phyloP scores from a whole-genome alignment of 1,139 yeast species.

The Lodderomyces jiufengensis region DNA sequence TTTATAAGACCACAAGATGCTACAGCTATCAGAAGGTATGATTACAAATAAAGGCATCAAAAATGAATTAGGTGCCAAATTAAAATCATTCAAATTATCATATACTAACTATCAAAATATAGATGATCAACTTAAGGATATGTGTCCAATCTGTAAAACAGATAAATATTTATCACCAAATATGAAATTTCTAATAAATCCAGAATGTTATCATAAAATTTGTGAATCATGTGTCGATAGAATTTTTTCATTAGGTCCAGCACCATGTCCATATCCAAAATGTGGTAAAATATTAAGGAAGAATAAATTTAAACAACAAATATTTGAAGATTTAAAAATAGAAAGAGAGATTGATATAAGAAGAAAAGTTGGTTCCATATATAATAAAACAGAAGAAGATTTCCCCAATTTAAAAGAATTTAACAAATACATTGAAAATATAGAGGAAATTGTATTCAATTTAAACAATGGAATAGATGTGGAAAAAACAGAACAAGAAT shows the following conservation, averaged over 20 bases:
- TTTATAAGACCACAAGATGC: slow-evolving; percentile 2
- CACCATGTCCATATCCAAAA: slow-evolving; percentile 91
- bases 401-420: slow-evolving; percentile 57
- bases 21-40: slow-evolving; percentile 9
- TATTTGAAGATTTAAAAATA: slow-evolving; percentile 83
- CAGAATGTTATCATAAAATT: slow-evolving; percentile 96
- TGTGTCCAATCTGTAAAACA: slow-evolving; percentile 98
- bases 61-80: no score
- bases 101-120: slow-evolving; percentile 5
- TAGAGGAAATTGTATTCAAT: slow-evolving; percentile 79
- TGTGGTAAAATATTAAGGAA: slow-evolving; percentile 86
- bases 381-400: slow-evolving; percentile 78
- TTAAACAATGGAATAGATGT: slow-evolving; percentile 67
- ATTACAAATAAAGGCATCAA: neutral
- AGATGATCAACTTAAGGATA: slow-evolving; percentile 55
- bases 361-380: slow-evolving; percentile 69
- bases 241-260: slow-evolving; percentile 90
- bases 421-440: slow-evolving; percentile 76
- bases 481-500: slow-evolving; percentile 65
- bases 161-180: slow-evolving; percentile 92
- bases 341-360: slow-evolving; percentile 93
- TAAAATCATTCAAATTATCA: no score
- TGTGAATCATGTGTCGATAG: slow-evolving; percentile 96
- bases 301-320: slow-evolving; percentile 86
- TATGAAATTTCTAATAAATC: slow-evolving; percentile 86